These are phyloP conservation scores for Amphicarpaea edgeworthii DNA, from an alignment of 306 rosid genomes.

Conservation along the genomic window DNA sequence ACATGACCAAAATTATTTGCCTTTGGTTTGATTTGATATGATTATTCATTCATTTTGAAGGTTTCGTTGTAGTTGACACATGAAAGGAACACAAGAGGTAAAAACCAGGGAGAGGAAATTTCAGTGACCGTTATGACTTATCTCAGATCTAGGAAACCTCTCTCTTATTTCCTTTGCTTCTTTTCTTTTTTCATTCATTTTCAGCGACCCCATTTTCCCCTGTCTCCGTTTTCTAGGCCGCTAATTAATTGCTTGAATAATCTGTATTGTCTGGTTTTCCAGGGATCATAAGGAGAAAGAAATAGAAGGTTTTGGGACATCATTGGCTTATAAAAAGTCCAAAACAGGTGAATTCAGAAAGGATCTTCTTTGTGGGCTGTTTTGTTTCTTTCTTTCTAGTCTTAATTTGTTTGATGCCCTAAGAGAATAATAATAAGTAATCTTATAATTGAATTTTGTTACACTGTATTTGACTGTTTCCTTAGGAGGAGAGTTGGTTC, in stretches of 20 bases:
- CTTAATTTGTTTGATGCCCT: slow-evolving; percentile 26
- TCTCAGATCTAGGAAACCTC: slow-evolving; percentile 64
- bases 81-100: slow-evolving; percentile 50
- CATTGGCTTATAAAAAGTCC: slow-evolving; percentile 38
- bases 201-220: slow-evolving; percentile 43
- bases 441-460: slow-evolving; percentile 34
- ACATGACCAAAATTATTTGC: slow-evolving; percentile 45
- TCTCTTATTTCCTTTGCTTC: not conserved
- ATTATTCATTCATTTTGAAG: slow-evolving; percentile 28
- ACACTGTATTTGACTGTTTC: slow-evolving; percentile 38
- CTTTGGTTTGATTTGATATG: slow-evolving; percentile 31
- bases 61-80: slow-evolving; percentile 45
- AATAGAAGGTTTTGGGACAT: slow-evolving; percentile 41
- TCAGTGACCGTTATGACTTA: slow-evolving; percentile 56
- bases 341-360: slow-evolving; percentile 42
- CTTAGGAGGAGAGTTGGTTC: slow-evolving; percentile 42
- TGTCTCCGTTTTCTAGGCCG: slow-evolving; percentile 37
- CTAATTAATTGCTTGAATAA: slow-evolving; percentile 39
- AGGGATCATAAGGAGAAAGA: slow-evolving; percentile 49
- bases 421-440: not conserved
- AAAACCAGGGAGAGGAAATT: slow-evolving; percentile 34
- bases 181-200: slow-evolving; percentile 34
- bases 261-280: slow-evolving; percentile 36
- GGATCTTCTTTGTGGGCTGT: slow-evolving; percentile 41
- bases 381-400: slow-evolving; percentile 27